Conservation (phyloP, 1,284 basidiomycete species). For the Grifola frondosa region DNA sequence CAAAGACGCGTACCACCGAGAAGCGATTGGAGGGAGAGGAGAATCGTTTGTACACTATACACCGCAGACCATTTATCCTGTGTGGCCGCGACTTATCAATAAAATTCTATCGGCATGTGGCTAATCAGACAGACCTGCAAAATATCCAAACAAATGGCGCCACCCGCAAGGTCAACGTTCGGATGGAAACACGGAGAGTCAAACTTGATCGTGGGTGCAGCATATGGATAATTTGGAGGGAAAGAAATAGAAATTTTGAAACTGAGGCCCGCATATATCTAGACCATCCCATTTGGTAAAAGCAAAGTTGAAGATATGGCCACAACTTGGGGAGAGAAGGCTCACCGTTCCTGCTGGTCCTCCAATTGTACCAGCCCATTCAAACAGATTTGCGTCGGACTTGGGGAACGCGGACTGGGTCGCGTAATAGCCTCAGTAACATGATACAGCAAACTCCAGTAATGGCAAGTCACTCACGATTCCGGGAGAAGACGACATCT, state of each 20-base stretch:
- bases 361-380: constrained; percentile 83
- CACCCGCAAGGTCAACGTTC: constrained; percentile 77
- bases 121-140: constrained; percentile 52
- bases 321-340: background rate
- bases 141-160: constrained; percentile 84
- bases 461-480: constrained; percentile 50
- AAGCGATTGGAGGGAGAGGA: constrained; percentile 82
- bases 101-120: no score
- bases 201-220: constrained; percentile 76
- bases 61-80: constrained; percentile 91
- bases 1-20: constrained; percentile 62
- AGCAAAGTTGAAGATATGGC: background rate
- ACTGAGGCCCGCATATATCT: constrained; percentile 76
- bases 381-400: constrained; percentile 77
- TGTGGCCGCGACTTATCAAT: background rate
- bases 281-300: constrained; percentile 10
- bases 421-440: background rate
- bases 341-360: constrained; percentile 70
- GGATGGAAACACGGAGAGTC: constrained; percentile 85
- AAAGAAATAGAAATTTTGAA: constrained; percentile 83
- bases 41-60: constrained; percentile 84
- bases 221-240: constrained; percentile 83
- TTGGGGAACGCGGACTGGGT: constrained; percentile 80
- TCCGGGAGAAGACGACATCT: constrained; percentile 85
- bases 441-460: background rate